A percentile compares a stretch with the other conserved stretches of the same genome.
Evolutionary conservation across 2,329 filamentous ascomycete species (phyloP).

Genomic region (Tolypocladium endophyticum): DNA sequence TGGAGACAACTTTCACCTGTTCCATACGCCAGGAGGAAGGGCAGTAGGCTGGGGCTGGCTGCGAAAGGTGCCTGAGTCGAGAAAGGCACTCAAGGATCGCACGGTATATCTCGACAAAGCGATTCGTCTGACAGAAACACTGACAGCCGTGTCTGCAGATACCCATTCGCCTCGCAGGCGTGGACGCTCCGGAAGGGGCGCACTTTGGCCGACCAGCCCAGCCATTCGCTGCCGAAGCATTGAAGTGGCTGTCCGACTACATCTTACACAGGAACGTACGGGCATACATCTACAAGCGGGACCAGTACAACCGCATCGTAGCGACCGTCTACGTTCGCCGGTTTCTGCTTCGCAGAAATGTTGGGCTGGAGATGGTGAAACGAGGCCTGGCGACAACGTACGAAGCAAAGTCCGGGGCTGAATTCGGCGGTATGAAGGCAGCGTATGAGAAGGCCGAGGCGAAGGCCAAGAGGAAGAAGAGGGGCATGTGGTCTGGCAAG

Average conservation of each 20-base stretch:
- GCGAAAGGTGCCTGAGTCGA: constrained; percentile 59
- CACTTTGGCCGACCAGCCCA: constrained; percentile 88
- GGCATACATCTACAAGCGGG: constrained; percentile 70
- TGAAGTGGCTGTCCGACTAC: constrained; percentile 67
- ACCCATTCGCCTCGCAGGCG: constrained; percentile 76
- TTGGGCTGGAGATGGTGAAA: constrained; percentile 83
- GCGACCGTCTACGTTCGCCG: constrained; percentile 70
- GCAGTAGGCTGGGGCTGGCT: constrained; percentile 89
- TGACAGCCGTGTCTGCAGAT: constrained; percentile 43
- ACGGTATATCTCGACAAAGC: constrained; percentile 47
- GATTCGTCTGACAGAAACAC: neutral
- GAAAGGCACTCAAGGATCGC: constrained; percentile 59
- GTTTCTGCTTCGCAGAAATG: constrained; percentile 61
- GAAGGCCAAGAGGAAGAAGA: constrained; percentile 51
- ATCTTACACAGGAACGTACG: constrained; percentile 65
- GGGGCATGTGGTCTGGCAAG: constrained; percentile 67
- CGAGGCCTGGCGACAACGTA: constrained; percentile 81
- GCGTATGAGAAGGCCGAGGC: constrained; percentile 57
- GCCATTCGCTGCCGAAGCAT: constrained; percentile 71
- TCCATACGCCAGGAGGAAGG: constrained; percentile 86
- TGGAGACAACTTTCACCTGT: constrained; percentile 90
- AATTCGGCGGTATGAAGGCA: constrained; percentile 66
- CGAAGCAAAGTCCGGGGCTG: constrained; percentile 80
- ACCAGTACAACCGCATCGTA: constrained; percentile 89
- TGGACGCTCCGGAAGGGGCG: constrained; percentile 86